These are phyloP conservation scores for Coniochaeta prunicola DNA, from an alignment of 2,329 filamentous ascomycete species.

Conservation along the genomic window DNA sequence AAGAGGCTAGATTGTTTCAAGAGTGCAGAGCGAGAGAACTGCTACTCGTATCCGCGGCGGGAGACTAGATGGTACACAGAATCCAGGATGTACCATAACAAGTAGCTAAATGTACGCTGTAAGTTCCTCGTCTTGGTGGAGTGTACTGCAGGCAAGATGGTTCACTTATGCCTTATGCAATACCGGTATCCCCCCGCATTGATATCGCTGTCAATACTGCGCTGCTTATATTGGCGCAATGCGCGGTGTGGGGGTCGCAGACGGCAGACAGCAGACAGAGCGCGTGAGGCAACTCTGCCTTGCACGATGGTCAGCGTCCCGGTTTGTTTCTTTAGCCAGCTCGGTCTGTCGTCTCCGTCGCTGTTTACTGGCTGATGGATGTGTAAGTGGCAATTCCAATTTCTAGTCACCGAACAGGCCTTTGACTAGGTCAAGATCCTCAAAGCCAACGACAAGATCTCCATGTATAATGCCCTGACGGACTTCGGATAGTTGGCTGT, in stretches of 20 bases:
- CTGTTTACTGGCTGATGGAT: background rate
- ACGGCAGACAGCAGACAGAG: background rate
- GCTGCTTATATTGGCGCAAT: background rate
- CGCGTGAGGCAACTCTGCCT: background rate
- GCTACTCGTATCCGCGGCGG: background rate
- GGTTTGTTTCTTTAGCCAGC: background rate
- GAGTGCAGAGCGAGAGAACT: background rate
- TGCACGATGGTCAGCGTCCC: background rate
- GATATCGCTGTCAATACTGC: background rate
- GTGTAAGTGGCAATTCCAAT: background rate
- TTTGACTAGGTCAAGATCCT: too few relatives aligned
- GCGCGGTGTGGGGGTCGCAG: background rate
- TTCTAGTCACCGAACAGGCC: too few relatives aligned
- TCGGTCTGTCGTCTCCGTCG: background rate
- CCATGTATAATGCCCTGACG: too few relatives aligned
- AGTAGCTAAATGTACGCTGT: background rate
- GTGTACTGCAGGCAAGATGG: background rate
- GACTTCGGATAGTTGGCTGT: too few relatives aligned
- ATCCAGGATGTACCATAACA: background rate
- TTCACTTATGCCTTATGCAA: background rate
- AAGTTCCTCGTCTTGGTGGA: background rate
- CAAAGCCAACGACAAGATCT: too few relatives aligned
- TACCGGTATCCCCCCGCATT: background rate
- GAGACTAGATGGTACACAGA: background rate
- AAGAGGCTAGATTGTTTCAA: background rate